Evolutionary conservation across 2,329 filamentous ascomycete genomes (phyloP).

Genomic region (Raffaelea albimanens): DNA sequence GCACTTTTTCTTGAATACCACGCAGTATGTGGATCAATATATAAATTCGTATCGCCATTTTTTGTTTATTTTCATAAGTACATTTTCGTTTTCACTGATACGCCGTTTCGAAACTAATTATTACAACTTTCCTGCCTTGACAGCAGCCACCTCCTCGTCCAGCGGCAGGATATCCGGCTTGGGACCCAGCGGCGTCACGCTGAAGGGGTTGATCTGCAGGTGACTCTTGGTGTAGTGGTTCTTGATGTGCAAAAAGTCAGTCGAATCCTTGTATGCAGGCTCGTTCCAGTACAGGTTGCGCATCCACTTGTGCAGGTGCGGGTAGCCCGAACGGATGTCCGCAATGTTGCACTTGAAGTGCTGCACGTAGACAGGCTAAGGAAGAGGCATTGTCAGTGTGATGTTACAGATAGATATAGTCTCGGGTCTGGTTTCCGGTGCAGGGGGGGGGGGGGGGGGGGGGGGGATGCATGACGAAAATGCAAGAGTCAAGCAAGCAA

Average conservation of each 20-base stretch:
- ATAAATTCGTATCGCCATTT: too few relatives aligned
- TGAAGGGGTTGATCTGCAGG: constrained; percentile 55
- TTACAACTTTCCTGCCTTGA: constrained; percentile 13
- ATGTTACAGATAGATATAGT: too few relatives aligned
- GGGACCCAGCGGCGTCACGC: constrained; percentile 79
- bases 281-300: constrained; percentile 76
- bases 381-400: background rate
- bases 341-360: constrained; percentile 82
- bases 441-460: too few relatives aligned
- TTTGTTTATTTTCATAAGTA: background rate
- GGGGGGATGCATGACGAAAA: background rate
- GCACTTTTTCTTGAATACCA: too few relatives aligned
- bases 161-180: constrained; percentile 69
- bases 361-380: constrained; percentile 65
- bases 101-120: too few relatives aligned
- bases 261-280: constrained; percentile 70
- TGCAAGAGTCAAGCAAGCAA: background rate
- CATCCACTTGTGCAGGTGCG: constrained; percentile 71
- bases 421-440: too few relatives aligned
- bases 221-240: constrained; percentile 56
- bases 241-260: constrained; percentile 94
- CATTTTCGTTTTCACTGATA: background rate
- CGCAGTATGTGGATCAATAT: too few relatives aligned
- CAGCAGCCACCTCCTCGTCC: constrained; percentile 67
- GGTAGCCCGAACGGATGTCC: constrained; percentile 78